Conservation (phyloP, 306 rosid genomes). For the Quercus ilex region DNA sequence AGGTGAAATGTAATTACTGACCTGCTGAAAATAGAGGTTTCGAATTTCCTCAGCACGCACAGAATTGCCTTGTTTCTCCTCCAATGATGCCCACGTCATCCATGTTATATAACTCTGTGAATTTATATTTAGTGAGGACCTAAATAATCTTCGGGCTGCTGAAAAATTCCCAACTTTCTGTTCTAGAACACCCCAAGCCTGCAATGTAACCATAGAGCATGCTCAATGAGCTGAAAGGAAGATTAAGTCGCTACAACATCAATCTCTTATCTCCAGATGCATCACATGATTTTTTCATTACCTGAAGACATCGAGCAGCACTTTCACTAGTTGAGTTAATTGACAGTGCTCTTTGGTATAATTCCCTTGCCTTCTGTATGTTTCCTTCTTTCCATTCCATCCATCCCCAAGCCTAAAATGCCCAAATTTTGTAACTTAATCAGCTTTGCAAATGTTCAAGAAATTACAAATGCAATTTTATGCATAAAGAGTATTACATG, state of each 20-base stretch:
- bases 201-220: conserved; percentile 11
- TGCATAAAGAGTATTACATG: background rate
- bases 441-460: conserved; percentile 13
- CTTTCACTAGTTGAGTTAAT: conserved; percentile 66
- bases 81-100: conserved; percentile 98
- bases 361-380: conserved; percentile 65
- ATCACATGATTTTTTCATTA: conserved; percentile 16
- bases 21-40: conserved; percentile 91
- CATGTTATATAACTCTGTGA: conserved; percentile 95
- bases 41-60: conserved; percentile 93
- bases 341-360: conserved; percentile 67
- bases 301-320: conserved; percentile 99
- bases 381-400: conserved; percentile 99
- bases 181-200: conserved; percentile 99
- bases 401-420: conserved; percentile 98
- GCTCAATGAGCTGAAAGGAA: background rate
- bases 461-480: background rate
- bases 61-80: conserved; percentile 90
- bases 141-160: conserved; percentile 77
- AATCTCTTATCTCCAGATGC: conserved; percentile 7
- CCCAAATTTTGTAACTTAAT: conserved; percentile 19
- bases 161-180: conserved; percentile 74
- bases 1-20: conserved; percentile 22
- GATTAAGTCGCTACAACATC: conserved; percentile 8
- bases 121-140: conserved; percentile 74